Base-by-base conservation (phyloP, 176 grass and related monocot species). In the Oryza officinalis region DNA sequence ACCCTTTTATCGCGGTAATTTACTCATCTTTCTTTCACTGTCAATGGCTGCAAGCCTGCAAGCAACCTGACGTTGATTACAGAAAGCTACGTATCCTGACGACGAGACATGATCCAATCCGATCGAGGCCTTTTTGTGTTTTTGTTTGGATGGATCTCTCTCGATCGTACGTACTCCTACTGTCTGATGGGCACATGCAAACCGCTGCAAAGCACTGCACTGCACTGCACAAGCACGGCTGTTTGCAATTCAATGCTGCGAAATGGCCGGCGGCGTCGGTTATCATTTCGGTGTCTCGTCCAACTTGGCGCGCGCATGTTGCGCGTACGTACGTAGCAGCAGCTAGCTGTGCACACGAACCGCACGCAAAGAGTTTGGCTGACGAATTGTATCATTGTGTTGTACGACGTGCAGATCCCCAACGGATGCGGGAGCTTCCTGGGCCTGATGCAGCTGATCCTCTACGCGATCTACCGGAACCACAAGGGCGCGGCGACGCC, bases 401-500 rank as follows among this genome's bases (percentile, higher is more conserved):
- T 3, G 82, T 79, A 2, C 52, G 41, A 76, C 33, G 33, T 35
- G 61, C 83, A 99, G 96, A 89, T 99, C 78, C 96, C 96, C 3
- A 99, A 99, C 57, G 96, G 96, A 4, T 99, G 93, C 81, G 96
- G 96, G 30, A 92, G 89, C 61, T 69, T 83, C 27, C 82, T 99
- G 59, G 96, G 96, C 63, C 63, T 94, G 47, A 44, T 83, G 74
- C 96, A 99, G 80, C 84, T 99, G 8, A 87, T 96, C 67, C 77
- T 99, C 17, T 99, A 99, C 65, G 71, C 84, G 65, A 92, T 99
- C 60, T 96, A 99, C 81, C 94, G 91, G 61, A 92, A 99, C 17
- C 70, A 83, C 87, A 98, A 94, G 75, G 89, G 86, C 63, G 35
- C 77, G 17, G 5, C 64, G 28, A 70, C 25, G 78, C 14, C 22